Evolutionary conservation across 148 eudicot genomes (phyloP).

Genomic region (Fagopyrum esculentum): DNA sequence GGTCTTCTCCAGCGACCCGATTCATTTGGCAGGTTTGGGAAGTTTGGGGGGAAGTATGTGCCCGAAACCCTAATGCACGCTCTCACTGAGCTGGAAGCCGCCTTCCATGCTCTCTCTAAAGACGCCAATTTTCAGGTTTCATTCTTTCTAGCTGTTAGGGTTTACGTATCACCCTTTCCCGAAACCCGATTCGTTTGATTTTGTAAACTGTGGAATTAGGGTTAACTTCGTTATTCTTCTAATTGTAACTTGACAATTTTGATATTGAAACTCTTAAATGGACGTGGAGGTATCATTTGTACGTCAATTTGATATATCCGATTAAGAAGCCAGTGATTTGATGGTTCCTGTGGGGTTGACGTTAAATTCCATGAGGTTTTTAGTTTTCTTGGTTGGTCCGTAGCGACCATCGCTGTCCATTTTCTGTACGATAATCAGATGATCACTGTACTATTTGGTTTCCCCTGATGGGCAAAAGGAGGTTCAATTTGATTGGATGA

Average conservation of each 20-base stretch:
- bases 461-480: neutral
- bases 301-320: neutral
- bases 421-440: neutral
- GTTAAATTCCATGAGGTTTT: neutral
- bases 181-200: neutral
- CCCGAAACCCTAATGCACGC: slow-evolving; percentile 19
- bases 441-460: neutral
- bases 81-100: slow-evolving; percentile 16
- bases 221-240: neutral
- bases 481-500: neutral
- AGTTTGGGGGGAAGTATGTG: slow-evolving; percentile 20
- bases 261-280: too few relatives aligned
- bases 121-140: slow-evolving; percentile 16
- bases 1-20: slow-evolving; percentile 49
- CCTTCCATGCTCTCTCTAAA: neutral
- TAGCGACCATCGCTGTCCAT: neutral
- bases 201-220: neutral
- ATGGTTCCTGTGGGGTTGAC: neutral
- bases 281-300: neutral
- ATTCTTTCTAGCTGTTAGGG: neutral
- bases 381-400: neutral
- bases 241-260: too few relatives aligned
- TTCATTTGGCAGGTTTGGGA: slow-evolving; percentile 32
- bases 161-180: neutral
- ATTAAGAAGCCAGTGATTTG: neutral